These are phyloP conservation scores for Tetragonia tetragonoides DNA, from an alignment of 148 eudicot species.

Conservation along the genomic window DNA sequence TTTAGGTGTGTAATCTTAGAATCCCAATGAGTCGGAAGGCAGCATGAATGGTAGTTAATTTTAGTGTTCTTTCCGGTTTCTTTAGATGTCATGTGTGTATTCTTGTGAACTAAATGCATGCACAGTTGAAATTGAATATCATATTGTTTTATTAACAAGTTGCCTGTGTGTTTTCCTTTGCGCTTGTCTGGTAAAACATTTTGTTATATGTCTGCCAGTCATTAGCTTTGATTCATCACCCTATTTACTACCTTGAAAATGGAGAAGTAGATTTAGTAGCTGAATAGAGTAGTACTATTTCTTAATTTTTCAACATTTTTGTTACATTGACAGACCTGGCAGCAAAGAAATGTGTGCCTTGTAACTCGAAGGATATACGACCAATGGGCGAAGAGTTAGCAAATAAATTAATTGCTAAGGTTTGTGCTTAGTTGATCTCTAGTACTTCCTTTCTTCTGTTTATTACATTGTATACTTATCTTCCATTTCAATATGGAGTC, in stretches of 20 bases:
- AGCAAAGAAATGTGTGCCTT: slow-evolving; percentile 85
- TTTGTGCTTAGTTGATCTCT: slow-evolving; percentile 22
- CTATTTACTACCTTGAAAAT: not conserved
- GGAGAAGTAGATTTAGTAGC: not conserved
- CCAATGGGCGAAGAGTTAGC: slow-evolving; percentile 80
- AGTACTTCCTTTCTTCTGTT: not conserved
- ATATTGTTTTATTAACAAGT: not conserved
- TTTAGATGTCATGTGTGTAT: not conserved
- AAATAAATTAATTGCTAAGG: slow-evolving; percentile 52
- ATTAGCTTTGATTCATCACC: not conserved
- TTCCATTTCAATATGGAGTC: not conserved
- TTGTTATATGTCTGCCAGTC: not conserved
- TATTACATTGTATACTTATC: not conserved
- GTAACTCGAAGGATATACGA: slow-evolving; percentile 62
- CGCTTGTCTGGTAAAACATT: not conserved
- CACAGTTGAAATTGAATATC: not conserved
- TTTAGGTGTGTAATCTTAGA: too few relatives aligned
- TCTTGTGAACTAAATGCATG: not conserved
- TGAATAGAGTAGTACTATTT: not conserved
- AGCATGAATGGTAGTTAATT: not conserved
- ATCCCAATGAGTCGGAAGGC: not conserved
- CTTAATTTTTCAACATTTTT: not conserved
- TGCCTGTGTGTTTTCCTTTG: not conserved
- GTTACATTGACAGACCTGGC: slow-evolving; percentile 54
- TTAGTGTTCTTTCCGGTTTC: not conserved